Evolutionary conservation across 2,329 filamentous ascomycete species (phyloP).

Genomic region (Dryadomyces quercus-mongolicae): DNA sequence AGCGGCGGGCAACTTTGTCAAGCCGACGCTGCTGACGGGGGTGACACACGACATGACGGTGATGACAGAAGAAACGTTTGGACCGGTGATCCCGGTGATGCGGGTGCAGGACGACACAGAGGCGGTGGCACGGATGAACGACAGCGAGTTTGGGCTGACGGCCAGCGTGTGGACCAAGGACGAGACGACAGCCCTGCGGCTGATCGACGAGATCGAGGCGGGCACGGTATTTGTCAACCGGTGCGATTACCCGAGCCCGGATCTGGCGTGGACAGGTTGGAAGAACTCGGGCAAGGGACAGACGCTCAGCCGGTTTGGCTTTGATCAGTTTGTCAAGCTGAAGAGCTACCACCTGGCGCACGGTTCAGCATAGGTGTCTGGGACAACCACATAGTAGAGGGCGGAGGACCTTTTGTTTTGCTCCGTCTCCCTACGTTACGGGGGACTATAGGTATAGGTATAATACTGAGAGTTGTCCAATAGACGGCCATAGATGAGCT

Average conservation of each 20-base stretch:
- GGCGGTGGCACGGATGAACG: constrained; percentile 80
- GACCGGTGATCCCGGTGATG: constrained; percentile 83
- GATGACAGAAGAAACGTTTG: constrained; percentile 93
- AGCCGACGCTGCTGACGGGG: constrained; percentile 68
- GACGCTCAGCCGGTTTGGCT: constrained; percentile 80
- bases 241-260: constrained; percentile 82
- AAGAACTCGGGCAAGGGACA: constrained; percentile 92
- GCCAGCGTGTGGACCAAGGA: constrained; percentile 98
- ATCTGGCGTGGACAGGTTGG: constrained; percentile 94
- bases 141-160: constrained; percentile 85
- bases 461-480: too few relatives aligned
- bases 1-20: constrained; percentile 75
- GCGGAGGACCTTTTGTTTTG: too few relatives aligned
- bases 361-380: constrained; percentile 28
- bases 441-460: too few relatives aligned
- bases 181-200: constrained; percentile 56
- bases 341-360: constrained; percentile 95
- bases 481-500: too few relatives aligned
- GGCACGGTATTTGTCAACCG: constrained; percentile 95
- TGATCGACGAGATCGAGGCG: constrained; percentile 74
- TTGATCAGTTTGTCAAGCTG: constrained; percentile 90
- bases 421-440: too few relatives aligned
- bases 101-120: constrained; percentile 72
- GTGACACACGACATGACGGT: constrained; percentile 75
- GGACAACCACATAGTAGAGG: not conserved